Base-by-base conservation (phyloP, 2,329 filamentous ascomycete species). In the Chaetomiaceae sp. region DNA sequence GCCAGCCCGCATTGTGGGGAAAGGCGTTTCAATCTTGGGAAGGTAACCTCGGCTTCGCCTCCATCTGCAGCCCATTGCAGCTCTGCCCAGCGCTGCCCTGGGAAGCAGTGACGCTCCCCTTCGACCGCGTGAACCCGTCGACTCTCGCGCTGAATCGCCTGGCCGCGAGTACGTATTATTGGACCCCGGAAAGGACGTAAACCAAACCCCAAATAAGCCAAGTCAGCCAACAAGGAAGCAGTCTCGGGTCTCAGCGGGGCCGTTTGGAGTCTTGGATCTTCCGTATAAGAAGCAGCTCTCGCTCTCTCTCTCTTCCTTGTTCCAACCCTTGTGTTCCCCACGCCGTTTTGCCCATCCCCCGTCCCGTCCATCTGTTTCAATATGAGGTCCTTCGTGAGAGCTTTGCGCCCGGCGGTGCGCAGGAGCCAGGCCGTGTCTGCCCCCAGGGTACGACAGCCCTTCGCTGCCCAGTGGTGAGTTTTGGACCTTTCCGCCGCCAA, bases 371-470 rank as follows among this genome's bases (percentile, higher is more conserved):
- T 33, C 9, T 12, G 10, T 13, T n/a, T 13, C 57, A 65, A 48
- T 40, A 76, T 76, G 69, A 77, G 74, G 51, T 76, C 75, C 21
- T 66, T 81, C 51, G 68, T 73, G 49, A 70, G 77, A 65, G 70
- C 70, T 21, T 59, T 81, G 56, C 72, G 77, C 57, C 78, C 78
- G 53, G 75, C 72, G 27, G 61, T 81, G 54, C 72, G 73, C 56
- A 71, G 70, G 61, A 69, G 74, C 58, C 66, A 70, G 54, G 63
- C 61, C 45, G 63, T 66, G 48, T 57, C 61, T 17, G 48, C 57
- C 7, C 56, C 62, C 53, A 55, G 65, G 63, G 54, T 57, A 56
- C 58, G 41, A 55, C 64, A 65, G 67, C 68, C 65, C 13, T 51
- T 60, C 3, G n/a, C 38, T 16, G 43, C 49, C 39, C 62, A 60